A percentile compares a stretch with the other conserved stretches of the same genome.
Conservation (phyloP, 75 land plant genomes). For the Picea glauca region DNA sequence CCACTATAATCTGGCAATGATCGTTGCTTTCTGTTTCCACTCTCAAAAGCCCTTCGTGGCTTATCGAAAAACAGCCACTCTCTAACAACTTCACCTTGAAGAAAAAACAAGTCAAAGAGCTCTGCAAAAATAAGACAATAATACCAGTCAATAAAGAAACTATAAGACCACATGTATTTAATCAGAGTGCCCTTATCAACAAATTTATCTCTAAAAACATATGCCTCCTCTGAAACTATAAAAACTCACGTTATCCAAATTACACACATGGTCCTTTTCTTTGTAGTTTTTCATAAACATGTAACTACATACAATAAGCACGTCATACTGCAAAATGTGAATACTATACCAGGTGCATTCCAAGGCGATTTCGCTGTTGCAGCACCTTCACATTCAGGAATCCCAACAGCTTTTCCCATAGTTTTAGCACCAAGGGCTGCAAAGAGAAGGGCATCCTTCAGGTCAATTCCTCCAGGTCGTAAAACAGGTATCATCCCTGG, state of each 20-base stretch:
- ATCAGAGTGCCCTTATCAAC: too few species aligned
- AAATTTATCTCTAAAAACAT: background rate
- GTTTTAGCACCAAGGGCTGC: conserved; percentile 27
- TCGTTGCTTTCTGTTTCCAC: conserved; percentile 37
- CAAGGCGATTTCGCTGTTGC: conserved; percentile 38
- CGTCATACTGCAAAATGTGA: background rate
- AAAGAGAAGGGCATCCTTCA: conserved; percentile 40
- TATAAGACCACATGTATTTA: too few species aligned
- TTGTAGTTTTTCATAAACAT: background rate
- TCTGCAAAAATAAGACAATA: conserved; percentile 37
- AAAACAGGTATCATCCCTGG: conserved; percentile 32
- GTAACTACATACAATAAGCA: background rate
- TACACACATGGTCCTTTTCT: background rate
- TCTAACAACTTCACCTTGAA: conserved; percentile 26
- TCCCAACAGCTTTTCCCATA: conserved; percentile 26
- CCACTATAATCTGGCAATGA: conserved; percentile 81
- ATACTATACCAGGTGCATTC: conserved; percentile 36
- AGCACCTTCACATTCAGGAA: conserved; percentile 41
- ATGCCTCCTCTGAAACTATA: background rate
- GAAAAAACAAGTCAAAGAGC: conserved; percentile 28
- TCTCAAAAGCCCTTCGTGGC: conserved; percentile 39
- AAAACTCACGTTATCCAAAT: background rate
- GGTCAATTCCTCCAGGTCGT: conserved; percentile 34
- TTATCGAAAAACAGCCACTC: conserved; percentile 49
- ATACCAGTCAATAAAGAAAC: too few species aligned